Conservation (phyloP, 805 yeast species). For the Teunomyces lycoperdinae region DNA sequence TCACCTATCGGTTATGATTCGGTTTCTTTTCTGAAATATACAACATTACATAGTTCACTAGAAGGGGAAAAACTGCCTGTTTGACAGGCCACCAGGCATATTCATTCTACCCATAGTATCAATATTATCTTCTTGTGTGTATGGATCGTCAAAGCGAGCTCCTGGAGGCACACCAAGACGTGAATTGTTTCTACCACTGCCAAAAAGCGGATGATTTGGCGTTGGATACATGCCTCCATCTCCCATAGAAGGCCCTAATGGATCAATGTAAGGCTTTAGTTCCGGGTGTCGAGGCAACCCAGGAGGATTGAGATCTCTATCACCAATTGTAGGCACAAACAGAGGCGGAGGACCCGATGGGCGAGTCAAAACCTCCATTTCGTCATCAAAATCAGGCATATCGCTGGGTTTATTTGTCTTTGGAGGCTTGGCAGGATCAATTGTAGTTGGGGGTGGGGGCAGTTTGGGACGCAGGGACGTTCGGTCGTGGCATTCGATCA, state of each 20-base stretch:
- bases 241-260: slow-evolving; percentile 22
- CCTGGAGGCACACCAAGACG: slow-evolving; percentile 43
- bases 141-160: slow-evolving; percentile 53
- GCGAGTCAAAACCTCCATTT: slow-evolving; percentile 36
- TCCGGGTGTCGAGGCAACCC: slow-evolving; percentile 41
- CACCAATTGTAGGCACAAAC: slow-evolving; percentile 41
- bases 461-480: not conserved
- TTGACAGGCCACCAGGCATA: slow-evolving; percentile 10
- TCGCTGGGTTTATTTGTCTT: slow-evolving; percentile 24
- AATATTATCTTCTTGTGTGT: slow-evolving; percentile 40
- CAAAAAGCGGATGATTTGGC: slow-evolving; percentile 50
- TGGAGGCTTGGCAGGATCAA: slow-evolving; percentile 4
- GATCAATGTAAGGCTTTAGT: slow-evolving; percentile 44
- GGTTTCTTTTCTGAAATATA: not conserved
- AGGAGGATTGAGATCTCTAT: slow-evolving; percentile 49
- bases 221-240: slow-evolving; percentile 58
- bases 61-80: not conserved
- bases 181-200: slow-evolving; percentile 16
- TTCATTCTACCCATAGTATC: slow-evolving; percentile 40
- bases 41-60: not conserved
- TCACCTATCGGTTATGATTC: not conserved
- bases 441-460: not conserved
- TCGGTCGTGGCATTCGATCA: not conserved
- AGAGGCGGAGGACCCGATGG: slow-evolving; percentile 5
- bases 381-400: slow-evolving; percentile 56